Base-by-base conservation (phyloP, 2,329 filamentous ascomycete genomes). In the Fusarium sororula region DNA sequence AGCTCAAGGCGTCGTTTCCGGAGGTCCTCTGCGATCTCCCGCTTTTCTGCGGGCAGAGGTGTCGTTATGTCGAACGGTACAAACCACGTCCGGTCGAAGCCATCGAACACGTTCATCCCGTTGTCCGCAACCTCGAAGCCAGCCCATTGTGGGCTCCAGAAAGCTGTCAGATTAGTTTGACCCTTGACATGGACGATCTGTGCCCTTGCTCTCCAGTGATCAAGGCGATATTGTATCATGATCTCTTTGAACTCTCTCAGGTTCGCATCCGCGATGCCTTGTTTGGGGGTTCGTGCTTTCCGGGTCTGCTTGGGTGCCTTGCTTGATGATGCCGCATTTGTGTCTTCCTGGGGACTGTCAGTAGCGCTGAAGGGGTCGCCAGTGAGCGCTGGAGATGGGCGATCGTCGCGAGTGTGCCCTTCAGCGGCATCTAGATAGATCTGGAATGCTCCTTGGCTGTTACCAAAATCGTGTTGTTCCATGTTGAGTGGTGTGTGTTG, bases 81-180 rank as follows among this genome's bases (percentile, higher is more conserved):
- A 60, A 72, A 77, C 77, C 74, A 78, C 24, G 56, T 74, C 22
- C 67, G 63, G 32, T 78, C 72, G 37, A 75, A 78, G 6, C 77
- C 77, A 55, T 78, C 77, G 41, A 73, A 78, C 9, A 77, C 10
- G 20, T 39, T 67, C 35, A 76, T 60, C 8, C 74, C 75, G 57
- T 59, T 54, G 12, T 26, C 14, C 8, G 39, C 51, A 18, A 45
- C 24, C 28, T 60, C 48, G 14, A 60, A 35, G 7, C 61, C 53
- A 11, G 66, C 68, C 44, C 63, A 72, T 26, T 68, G 66, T 30
- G 69, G 71, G 20, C 70, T 77, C 73, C 72, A 78, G 24, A 76
- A 65, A 37, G 66, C 38, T 24, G 75, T 77, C 28, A 68, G 51
- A 50, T 77, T 74, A 45, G 65, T n/a, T n/a, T 77, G 67, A 12